Base-by-base conservation (phyloP, 1,284 basidiomycete genomes). In the Apiotrichum mycotoxinovorans region DNA sequence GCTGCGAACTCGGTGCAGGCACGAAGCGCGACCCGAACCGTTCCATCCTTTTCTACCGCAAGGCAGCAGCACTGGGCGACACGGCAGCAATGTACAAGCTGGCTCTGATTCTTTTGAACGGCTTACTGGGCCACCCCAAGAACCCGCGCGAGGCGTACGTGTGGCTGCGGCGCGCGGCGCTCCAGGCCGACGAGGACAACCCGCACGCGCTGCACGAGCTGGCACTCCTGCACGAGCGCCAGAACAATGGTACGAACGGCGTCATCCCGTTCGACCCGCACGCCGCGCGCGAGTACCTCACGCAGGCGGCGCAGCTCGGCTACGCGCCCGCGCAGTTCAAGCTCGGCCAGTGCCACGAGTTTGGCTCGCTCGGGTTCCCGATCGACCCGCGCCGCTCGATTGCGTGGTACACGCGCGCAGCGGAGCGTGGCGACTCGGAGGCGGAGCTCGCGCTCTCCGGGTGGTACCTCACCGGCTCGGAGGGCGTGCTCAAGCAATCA, bases 21-120 rank as follows among this genome's bases (percentile, higher is more conserved):
- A 98, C 96, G 2, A 83, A 88, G 63, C 83, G 87, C 58, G 95
- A 98, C 70, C 86, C 87, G 2, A 82, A 86, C 30, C 84, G 94
- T 35, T 95, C 95, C 4, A 87, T 94, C 43, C 86, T 94, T 17
- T 98, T 99, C 76, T 98, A 98, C 79, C 86, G 94, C 61, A 98
- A 98, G 78, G 90, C 96, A 2, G 92, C 92, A 2, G 92, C 92
- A 0, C 79, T 98, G 33, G 94, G 94, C 34, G 96, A 98, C 75
- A 98, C 94, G 0, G 87, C 95, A 41, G 96, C 94, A 2, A 98
- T 98, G 96, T 98, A 97, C 81, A 98, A 98, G 78, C 84, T 98
- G 17, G 94, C 93, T 17, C 93, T 97, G 87, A 91, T 98, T 60
- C 81, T 97, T 44, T 82, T 98, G 18, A 85, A 90, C 46, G 95